Base-by-base conservation (phyloP, 192 early-diverging fungal species). In the Cladochytrium replicatum region DNA sequence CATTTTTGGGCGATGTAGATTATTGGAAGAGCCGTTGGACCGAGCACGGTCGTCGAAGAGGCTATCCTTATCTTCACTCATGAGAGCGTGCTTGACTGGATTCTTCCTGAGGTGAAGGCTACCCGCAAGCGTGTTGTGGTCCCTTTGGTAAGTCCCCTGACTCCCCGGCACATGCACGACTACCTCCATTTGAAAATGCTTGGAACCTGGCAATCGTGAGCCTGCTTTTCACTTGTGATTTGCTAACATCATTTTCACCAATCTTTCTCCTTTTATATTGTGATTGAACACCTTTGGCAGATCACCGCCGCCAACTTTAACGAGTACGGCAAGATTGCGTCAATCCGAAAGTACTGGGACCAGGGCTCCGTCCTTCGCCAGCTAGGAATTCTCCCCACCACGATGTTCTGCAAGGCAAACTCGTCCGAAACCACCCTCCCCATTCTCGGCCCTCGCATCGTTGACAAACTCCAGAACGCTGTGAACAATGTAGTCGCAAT, bases 361-460 rank as follows among this genome's bases (percentile, higher is more conserved):
- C 73, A 75, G 50, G 73, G 66, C 8, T 56, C 69, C 3, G 49
- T 75, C 29, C 57, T 75, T 19, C 41, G 58, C 2, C 73, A 75
- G 48, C 55, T 66, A 29, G 52, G 63, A 0, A 9, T 67, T 11
- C 48, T 67, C 7, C 54, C 50, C 31, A 68, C 34, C 29, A 66
- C 68, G 30, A 43, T 75, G 22, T 75, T 56, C 53, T 75, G 73
- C 63, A 68, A 69, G 43, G 50, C 69, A 11, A 75, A 75, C 46
- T 15, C 40, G n/a, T 55, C 50, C 22, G 73, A 75, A 42, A 58
- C 57, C 13, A 31, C 49, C 2, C 54, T 69, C 22, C 73, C 73
- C 1, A 58, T 75, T n/a, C 41, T 61, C 15, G 69, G 66, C 19
- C 55, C 59, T 4, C 13, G 40, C 11, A 64, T 72, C 30, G 50